Conservation (phyloP, 2,329 filamentous ascomycete species). For the Colletotrichum ledebouriae region DNA sequence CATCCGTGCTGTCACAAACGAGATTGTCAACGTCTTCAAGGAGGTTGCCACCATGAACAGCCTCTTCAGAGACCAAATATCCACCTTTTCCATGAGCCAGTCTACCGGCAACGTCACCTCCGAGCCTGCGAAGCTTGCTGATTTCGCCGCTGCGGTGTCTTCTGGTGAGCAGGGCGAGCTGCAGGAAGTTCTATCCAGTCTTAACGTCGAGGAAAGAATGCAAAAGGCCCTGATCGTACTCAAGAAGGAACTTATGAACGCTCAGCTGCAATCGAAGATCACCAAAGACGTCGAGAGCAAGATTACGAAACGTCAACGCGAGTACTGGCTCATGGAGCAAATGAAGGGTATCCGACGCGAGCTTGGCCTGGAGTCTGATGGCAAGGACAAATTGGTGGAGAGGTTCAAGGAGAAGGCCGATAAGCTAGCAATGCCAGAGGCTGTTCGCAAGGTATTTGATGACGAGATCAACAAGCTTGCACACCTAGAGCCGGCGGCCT, state of each 20-base stretch:
- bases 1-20: slow-evolving; percentile 92
- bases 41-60: slow-evolving; percentile 95
- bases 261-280: slow-evolving; percentile 96
- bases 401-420: slow-evolving; percentile 96
- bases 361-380: slow-evolving; percentile 95
- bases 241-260: slow-evolving; percentile 99
- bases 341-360: slow-evolving; percentile 99
- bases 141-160: slow-evolving; percentile 97
- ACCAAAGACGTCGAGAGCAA: slow-evolving; percentile 97
- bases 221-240: slow-evolving; percentile 92
- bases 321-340: slow-evolving; percentile 99
- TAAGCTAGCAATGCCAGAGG: slow-evolving; percentile 96
- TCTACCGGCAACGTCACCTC: slow-evolving; percentile 95
- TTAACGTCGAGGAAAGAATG: slow-evolving; percentile 93
- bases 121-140: slow-evolving; percentile 93
- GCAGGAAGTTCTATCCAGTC: slow-evolving; percentile 88
- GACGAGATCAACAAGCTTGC: slow-evolving; percentile 98
- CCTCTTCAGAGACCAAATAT: slow-evolving; percentile 96
- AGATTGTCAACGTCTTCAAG: slow-evolving; percentile 99
- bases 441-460: slow-evolving; percentile 96
- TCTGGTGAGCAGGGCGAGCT: slow-evolving; percentile 92
- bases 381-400: slow-evolving; percentile 97
- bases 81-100: slow-evolving; percentile 95
- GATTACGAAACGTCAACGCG: slow-evolving; percentile 95
- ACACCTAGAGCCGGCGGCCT: slow-evolving; percentile 93